Evolutionary conservation across 441 rosid genomes (phyloP).

Genomic region (Macaranga tanarius): DNA sequence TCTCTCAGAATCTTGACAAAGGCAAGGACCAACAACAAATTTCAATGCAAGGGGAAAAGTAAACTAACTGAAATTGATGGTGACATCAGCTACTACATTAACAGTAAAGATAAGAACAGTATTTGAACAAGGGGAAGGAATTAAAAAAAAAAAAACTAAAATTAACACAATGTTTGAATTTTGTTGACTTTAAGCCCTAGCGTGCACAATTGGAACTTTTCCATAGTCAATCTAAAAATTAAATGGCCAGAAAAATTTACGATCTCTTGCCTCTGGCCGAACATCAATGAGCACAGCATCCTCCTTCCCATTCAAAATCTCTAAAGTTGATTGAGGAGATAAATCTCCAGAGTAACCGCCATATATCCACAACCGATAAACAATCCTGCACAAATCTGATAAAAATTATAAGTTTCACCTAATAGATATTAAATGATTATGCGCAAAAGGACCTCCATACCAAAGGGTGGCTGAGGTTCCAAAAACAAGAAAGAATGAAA

Average conservation of each 20-base stretch:
- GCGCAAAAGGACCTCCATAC: constrained; percentile 57
- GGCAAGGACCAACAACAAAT: constrained; percentile 24
- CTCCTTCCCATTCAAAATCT: constrained; percentile 69
- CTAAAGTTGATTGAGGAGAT: constrained; percentile 70
- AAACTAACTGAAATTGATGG: constrained; percentile 10
- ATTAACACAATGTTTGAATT: constrained; percentile 7
- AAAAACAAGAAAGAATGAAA: constrained; percentile 63
- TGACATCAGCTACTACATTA: constrained; percentile 7
- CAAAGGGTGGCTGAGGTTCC: constrained; percentile 78
- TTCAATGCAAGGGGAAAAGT: constrained; percentile 15
- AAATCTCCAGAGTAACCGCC: constrained; percentile 93
- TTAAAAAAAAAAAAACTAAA: constrained; percentile 13
- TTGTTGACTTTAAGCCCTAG: constrained; percentile 9
- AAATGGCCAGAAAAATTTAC: constrained; percentile 39
- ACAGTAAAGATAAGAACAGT: constrained; percentile 15
- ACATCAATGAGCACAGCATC: constrained; percentile 80
- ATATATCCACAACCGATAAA: constrained; percentile 71
- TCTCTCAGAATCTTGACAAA: constrained; percentile 69
- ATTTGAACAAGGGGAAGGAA: constrained; percentile 13
- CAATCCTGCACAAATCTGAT: constrained; percentile 92
- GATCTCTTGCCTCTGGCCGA: constrained; percentile 91
- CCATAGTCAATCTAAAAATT: constrained; percentile 13
- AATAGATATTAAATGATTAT: constrained; percentile 22
- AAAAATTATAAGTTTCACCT: constrained; percentile 48
- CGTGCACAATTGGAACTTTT: constrained; percentile 12